These are phyloP conservation scores for Penicillium paneum DNA, from an alignment of 2,329 filamentous ascomycete species.

Conservation along the genomic window DNA sequence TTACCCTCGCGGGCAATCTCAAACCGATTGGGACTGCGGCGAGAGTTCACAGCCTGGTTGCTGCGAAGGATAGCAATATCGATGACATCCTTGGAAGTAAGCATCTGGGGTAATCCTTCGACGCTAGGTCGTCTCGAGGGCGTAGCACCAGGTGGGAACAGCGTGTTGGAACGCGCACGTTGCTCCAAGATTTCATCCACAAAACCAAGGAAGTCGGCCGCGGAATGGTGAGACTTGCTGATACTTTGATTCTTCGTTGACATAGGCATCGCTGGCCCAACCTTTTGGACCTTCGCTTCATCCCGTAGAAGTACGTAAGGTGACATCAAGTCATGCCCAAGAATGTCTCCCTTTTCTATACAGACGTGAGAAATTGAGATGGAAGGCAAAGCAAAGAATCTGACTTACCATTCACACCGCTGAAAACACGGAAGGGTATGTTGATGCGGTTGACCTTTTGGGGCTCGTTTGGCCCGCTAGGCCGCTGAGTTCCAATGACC, in stretches of 20 bases:
- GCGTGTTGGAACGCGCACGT: slow-evolving; percentile 51
- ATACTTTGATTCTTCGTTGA: slow-evolving; percentile 41
- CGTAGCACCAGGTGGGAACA: slow-evolving; percentile 67
- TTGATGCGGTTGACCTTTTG: slow-evolving; percentile 84
- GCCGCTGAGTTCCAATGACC: slow-evolving; percentile 85
- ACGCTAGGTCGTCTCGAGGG: slow-evolving; percentile 58
- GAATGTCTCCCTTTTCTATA: slow-evolving; percentile 69
- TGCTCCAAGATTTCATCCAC: slow-evolving; percentile 70
- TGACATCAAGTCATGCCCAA: slow-evolving; percentile 90
- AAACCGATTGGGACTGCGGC: slow-evolving; percentile 85
- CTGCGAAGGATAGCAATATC: slow-evolving; percentile 85
- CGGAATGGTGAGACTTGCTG: slow-evolving; percentile 42
- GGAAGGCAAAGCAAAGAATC: neutral
- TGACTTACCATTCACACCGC: slow-evolving; percentile 72
- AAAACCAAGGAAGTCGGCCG: slow-evolving; percentile 70
- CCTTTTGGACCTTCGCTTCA: slow-evolving; percentile 64
- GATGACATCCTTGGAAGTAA: slow-evolving; percentile 77
- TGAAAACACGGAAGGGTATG: slow-evolving; percentile 86
- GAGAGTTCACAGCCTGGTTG: slow-evolving; percentile 64
- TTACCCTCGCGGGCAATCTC: slow-evolving; percentile 91
- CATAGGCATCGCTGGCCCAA: slow-evolving; percentile 41
- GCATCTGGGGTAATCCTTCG: slow-evolving; percentile 51
- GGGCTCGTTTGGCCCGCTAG: slow-evolving; percentile 72
- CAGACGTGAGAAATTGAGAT: slow-evolving; percentile 19
- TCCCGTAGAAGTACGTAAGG: slow-evolving; percentile 89